A percentile compares a stretch with the other conserved stretches of the same genome.
Conservation (phyloP, 2,329 filamentous ascomycete genomes). For the Trichophyton verrucosum region DNA sequence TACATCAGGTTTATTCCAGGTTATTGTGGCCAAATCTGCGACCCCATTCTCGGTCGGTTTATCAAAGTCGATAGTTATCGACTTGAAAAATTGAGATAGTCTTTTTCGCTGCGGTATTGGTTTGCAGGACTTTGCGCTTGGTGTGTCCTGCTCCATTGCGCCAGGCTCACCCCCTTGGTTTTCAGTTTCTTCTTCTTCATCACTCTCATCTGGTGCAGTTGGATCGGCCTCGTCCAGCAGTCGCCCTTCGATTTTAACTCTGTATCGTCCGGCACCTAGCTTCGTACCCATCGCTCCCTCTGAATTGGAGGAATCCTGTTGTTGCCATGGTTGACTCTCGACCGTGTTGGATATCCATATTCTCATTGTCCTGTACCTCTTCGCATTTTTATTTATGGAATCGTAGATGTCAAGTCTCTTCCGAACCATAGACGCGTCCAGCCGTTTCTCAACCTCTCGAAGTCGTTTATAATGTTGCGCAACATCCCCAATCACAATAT, state of each 20-base stretch:
- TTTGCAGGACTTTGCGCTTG: conserved; percentile 20
- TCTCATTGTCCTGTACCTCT: conserved; percentile 72
- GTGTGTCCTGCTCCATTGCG: conserved; percentile 50
- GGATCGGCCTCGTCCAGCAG: conserved; percentile 56
- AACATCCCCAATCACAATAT: conserved; percentile 67
- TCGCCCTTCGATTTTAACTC: conserved; percentile 82
- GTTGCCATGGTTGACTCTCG: conserved; percentile 90
- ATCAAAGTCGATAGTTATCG: conserved; percentile 41
- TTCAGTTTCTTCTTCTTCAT: conserved; percentile 33
- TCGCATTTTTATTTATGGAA: conserved; percentile 59
- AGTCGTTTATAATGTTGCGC: conserved; percentile 71
- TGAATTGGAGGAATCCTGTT: conserved; percentile 37
- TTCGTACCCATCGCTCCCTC: conserved; percentile 53
- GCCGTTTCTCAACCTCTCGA: conserved; percentile 70
- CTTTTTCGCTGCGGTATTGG: conserved; percentile 25
- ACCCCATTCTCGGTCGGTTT: conserved; percentile 29
- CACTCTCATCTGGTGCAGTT: conserved; percentile 39
- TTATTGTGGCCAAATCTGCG: conserved; percentile 43
- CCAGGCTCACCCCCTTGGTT: conserved; percentile 35
- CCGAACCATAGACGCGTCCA: conserved; percentile 87
- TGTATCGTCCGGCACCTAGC: conserved; percentile 42
- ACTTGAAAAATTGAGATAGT: conserved; percentile 41
- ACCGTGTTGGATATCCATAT: conserved; percentile 93
- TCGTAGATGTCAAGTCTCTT: conserved; percentile 88
- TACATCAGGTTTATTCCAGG: conserved; percentile 71